phyloP scores from a whole-genome alignment of 23 red algal species.

The Cyanidioschyzon merolae region DNA sequence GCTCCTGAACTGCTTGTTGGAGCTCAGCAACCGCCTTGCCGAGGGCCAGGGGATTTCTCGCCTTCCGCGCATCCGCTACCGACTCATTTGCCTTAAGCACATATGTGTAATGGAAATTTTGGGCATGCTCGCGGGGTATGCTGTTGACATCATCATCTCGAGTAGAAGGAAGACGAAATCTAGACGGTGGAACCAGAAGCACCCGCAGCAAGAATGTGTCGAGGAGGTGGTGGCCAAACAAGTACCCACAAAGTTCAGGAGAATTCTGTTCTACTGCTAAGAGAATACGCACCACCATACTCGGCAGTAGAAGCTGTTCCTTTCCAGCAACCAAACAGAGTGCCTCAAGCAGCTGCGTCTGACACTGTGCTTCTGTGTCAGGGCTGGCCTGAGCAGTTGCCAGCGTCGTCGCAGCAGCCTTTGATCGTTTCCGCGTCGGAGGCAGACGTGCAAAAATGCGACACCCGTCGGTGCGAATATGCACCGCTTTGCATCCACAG shows the following conservation, averaged over 20 bases:
- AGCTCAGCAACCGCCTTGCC: constrained; percentile 17
- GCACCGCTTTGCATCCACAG: not conserved
- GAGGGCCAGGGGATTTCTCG: not conserved
- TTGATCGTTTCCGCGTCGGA: not conserved
- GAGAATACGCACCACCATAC: constrained; percentile 32
- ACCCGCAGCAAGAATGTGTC: constrained; percentile 49
- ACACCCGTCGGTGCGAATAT: not conserved
- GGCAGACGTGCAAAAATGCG: not conserved
- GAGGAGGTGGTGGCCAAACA: not conserved
- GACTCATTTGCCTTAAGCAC: constrained; percentile 35
- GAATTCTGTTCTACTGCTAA: constrained; percentile 42
- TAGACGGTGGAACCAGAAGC: constrained; percentile 52
- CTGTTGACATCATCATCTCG: constrained; percentile 22
- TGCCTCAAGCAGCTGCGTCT: constrained; percentile 16
- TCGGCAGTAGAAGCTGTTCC: constrained; percentile 28
- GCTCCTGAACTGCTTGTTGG: constrained; percentile 36
- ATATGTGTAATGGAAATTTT: constrained; percentile 62
- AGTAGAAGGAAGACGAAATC: constrained; percentile 55
- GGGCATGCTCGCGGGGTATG: constrained; percentile 55
- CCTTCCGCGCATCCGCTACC: constrained; percentile 21
- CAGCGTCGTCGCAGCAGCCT: not conserved
- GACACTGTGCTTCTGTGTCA: too few species aligned
- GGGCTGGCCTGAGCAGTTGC: too few species aligned
- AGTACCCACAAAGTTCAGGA: constrained; percentile 14
- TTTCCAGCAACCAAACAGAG: constrained; percentile 29